phyloP scores from a whole-genome alignment of 192 early-diverging fungal genomes.

The Coemansia sp. region DNA sequence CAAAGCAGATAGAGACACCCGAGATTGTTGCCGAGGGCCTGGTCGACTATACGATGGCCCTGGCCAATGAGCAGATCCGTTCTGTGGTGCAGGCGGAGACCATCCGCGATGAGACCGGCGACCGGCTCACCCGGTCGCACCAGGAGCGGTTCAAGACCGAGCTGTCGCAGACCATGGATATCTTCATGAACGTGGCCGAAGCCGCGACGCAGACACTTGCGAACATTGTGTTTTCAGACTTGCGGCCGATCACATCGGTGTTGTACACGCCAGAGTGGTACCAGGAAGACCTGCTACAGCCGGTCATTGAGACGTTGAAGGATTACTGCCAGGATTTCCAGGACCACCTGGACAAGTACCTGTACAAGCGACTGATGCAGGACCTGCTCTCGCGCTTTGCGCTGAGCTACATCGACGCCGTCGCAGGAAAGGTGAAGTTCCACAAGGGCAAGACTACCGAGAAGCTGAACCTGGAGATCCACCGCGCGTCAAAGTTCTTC shows the following conservation, averaged over 20 bases:
- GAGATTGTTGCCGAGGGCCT: conserved; percentile 81
- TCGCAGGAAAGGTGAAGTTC: conserved; percentile 57
- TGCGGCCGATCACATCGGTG: conserved; percentile 70
- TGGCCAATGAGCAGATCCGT: conserved; percentile 93
- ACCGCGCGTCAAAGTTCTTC: conserved; percentile 78
- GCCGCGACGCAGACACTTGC: conserved; percentile 74
- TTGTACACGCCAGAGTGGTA: conserved; percentile 90
- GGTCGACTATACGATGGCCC: conserved; percentile 93
- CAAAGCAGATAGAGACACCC: conserved; percentile 76
- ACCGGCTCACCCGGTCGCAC: conserved; percentile 62
- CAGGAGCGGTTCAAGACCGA: conserved; percentile 65
- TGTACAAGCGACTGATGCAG: conserved; percentile 84
- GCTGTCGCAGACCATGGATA: conserved; percentile 78
- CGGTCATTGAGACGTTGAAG: conserved; percentile 90
- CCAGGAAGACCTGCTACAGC: conserved; percentile 81
- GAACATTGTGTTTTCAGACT: conserved; percentile 84
- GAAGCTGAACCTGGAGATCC: conserved; percentile 76
- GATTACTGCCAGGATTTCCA: conserved; percentile 93
- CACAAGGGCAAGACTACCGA: conserved; percentile 75
- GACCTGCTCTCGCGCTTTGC: conserved; percentile 87
- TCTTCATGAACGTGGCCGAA: conserved; percentile 89
- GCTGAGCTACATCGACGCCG: conserved; percentile 82
- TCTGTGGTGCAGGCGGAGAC: conserved; percentile 90
- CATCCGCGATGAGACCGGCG: conserved; percentile 62
- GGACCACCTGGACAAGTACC: conserved; percentile 82